Base-by-base conservation (phyloP, 352 stramenopile genomes). In the Globisporangium okanoganense region DNA sequence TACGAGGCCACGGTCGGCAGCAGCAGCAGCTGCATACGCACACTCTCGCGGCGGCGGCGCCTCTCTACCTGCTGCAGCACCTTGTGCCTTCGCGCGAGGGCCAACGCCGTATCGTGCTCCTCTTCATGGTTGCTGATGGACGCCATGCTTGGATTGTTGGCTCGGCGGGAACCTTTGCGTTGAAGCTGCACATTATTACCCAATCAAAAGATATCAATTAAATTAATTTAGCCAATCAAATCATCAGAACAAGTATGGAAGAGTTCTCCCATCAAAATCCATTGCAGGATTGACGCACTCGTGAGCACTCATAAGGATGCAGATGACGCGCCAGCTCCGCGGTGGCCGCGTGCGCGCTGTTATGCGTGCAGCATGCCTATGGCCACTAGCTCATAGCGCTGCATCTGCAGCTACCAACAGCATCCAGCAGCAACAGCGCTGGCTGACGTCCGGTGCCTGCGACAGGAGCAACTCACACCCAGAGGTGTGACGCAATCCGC, bases 311-410 rank as follows among this genome's bases (percentile, higher is more conserved):
- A n/a, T 5, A 14, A 43, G 20, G 44, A 55, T 16, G n/a, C 3
- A 13, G 47, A 54, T 54, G 48, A 55, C 40, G 48, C 48, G 27
- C 25, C 48, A 45, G 33, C 25, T 47, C 40, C 9, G 52, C 5
- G 52, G 22, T 12, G 22, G 35, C 24, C 52, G 25, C 38, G 36
- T 45, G 36, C 40, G 36, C 33, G 48, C 27, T 14, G 48, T 25
- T 55, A 16, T 40, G 14, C 25, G 12, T 33, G 52, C 52, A 27
- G 35, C 9, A 33, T 22, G 52, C 35, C 36, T 16, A 24, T 18
- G 35, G 1, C 38, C 45, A 14, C 45, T 13, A 3, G 25, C 12
- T 35, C 18, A 18, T 18, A 20, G 5, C 8, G 1, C 14, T 52
- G 22, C 24, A 20, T 3, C 2, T 35, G 18, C 27, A 5, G 25